Percentiles rank a stretch among this genome's conserved stretches.
Conservation (phyloP, 2,329 filamentous ascomycete species). For the Pleoardoris graminearum region DNA sequence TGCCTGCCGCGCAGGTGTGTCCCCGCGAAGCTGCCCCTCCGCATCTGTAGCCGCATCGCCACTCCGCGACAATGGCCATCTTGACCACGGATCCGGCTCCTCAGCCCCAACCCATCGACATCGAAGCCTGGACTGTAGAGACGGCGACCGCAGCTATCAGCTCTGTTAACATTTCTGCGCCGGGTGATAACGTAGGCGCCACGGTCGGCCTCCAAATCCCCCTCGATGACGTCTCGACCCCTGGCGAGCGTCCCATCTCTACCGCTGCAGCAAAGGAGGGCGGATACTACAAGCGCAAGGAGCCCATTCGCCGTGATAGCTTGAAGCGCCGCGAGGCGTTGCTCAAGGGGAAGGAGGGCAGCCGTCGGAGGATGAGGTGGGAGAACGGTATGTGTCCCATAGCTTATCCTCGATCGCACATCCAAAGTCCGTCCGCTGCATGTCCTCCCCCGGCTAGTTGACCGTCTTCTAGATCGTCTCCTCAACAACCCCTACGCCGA, state of each 20-base stretch:
- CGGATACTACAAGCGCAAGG: slow-evolving; percentile 56
- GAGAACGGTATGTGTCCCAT: slow-evolving; percentile 72
- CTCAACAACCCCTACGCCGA: slow-evolving; percentile 83
- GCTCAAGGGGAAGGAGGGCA: slow-evolving; percentile 89
- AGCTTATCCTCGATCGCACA: slow-evolving; percentile 7
- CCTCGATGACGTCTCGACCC: slow-evolving; percentile 62
- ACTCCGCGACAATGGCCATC: slow-evolving; percentile 37
- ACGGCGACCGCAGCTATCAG: slow-evolving; percentile 50
- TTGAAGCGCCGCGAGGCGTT: slow-evolving; percentile 71
- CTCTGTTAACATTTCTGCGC: slow-evolving; percentile 45
- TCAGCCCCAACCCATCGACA: slow-evolving; percentile 41
- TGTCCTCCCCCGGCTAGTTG: neutral
- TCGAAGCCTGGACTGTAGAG: slow-evolving; percentile 55
- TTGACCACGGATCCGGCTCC: slow-evolving; percentile 25
- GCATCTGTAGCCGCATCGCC: slow-evolving; percentile 1
- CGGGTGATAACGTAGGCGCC: slow-evolving; percentile 53
- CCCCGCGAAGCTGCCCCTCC: neutral
- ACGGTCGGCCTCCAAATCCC: slow-evolving; percentile 72
- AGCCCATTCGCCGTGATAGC: slow-evolving; percentile 63
- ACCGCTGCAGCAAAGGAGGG: slow-evolving; percentile 47
- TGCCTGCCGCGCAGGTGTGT: slow-evolving; percentile 4
- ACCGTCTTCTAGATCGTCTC: slow-evolving; percentile 67
- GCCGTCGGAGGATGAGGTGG: slow-evolving; percentile 82
- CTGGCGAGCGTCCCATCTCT: slow-evolving; percentile 28
- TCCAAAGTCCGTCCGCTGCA: neutral